Evolutionary conservation across 2,329 filamentous ascomycete species (phyloP), one percentile per base, ranked within the genome.

Genomic region (Fonsecaea pugnacius): DNA sequence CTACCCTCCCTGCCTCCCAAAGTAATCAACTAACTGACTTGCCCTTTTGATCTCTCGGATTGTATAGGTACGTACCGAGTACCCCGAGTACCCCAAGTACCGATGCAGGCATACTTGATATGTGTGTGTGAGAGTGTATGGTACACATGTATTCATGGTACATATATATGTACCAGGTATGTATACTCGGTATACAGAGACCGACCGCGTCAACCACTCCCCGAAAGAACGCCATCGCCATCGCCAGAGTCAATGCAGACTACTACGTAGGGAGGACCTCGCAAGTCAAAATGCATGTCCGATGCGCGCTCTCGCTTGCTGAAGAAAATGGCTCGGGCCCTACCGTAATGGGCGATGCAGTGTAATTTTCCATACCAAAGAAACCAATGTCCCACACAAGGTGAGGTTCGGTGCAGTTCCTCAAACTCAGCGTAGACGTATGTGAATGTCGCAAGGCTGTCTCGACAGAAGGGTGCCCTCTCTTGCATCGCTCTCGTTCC

Each of bases 361-460:
- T 16, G 14, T 7, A 38, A 16, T 38, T 30, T 30, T 30, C 27
- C 27, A 30, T 30, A 30, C 27, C 27, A 30, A 30, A 30, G 4
- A 21, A 30, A n/a, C n/a, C 27, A 53, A 3, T 30, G 9, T 24
- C 24, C 18, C 8, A n/a, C 38, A 10, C 12, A 12, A 12, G 4
- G 27, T 3, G 24, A 21, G 43, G 18, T 18, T 7, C 14, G 43
- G 18, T 18, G 16, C 14, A 53, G 12, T 18, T 8, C 27, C 6
- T 32, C 21, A 9, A 27, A 16, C 46, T 52, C 43, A 59, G n/a
- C 57, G 46, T 14, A 60, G 24, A 9, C 58, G 48, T 4, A 60
- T 36, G 24, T 33, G 48, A 14, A 53, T 35, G 36, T 60, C 48
- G 48, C 36, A 53, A 4, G 58, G 53, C 33, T 58, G 36, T 18